A percentile compares a stretch with the other conserved stretches of the same genome.
Evolutionary conservation across 2,329 filamentous ascomycete genomes (phyloP).

Genomic region (Exophiala calicioides): DNA sequence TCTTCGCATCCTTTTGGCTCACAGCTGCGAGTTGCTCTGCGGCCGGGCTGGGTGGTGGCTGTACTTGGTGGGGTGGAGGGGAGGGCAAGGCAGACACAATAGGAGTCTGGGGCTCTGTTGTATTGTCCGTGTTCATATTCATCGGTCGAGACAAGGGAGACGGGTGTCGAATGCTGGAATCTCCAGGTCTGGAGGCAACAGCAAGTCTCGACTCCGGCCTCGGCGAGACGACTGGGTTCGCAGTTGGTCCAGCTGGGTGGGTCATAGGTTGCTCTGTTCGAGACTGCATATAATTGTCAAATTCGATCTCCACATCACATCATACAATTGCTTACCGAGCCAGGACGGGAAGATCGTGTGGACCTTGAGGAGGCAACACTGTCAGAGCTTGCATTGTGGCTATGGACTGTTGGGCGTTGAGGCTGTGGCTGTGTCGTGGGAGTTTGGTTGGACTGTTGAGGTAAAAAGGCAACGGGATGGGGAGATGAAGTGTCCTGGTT

Average conservation of each 20-base stretch:
- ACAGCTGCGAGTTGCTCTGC: conserved; percentile 84
- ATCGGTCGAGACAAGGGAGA: conserved; percentile 74
- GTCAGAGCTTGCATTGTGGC: conserved; percentile 62
- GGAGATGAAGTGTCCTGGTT: conserved; percentile 31
- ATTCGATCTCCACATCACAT: conserved; percentile 16
- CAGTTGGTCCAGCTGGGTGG: neutral
- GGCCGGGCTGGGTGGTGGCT: conserved; percentile 61
- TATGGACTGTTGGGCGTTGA: conserved; percentile 41
- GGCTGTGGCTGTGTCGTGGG: neutral
- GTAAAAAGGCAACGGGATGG: conserved; percentile 38
- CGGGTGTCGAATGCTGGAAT: conserved; percentile 45
- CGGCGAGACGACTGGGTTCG: conserved; percentile 1
- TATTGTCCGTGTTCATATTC: conserved; percentile 59
- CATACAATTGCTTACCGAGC: conserved; percentile 69
- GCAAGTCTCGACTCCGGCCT: conserved; percentile 16
- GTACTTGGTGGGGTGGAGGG: neutral
- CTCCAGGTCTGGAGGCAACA: conserved; percentile 11
- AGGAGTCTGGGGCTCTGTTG: neutral
- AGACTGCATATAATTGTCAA: conserved; percentile 16
- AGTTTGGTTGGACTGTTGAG: conserved; percentile 23
- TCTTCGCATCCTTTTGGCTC: conserved; percentile 77
- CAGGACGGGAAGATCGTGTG: conserved; percentile 57
- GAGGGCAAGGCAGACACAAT: conserved; percentile 30
- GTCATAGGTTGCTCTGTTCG: conserved; percentile 8
- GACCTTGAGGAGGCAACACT: conserved; percentile 56